Conservation (phyloP, 176 grass and related monocot genomes). For the Eragrostis curvula region DNA sequence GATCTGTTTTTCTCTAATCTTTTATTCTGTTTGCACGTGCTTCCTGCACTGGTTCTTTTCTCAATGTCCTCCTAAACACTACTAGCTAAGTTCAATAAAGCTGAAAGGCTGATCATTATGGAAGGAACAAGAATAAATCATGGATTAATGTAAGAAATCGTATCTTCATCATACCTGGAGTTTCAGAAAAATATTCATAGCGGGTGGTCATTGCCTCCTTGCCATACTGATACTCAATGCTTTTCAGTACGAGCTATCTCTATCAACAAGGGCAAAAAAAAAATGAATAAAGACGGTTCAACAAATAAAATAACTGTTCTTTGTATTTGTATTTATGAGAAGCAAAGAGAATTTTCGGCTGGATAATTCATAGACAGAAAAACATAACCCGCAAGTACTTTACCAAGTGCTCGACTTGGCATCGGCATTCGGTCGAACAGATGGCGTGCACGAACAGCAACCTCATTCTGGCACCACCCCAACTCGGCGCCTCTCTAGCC, state of each 20-base stretch:
- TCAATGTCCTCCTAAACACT: not conserved
- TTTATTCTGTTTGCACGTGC: too few species aligned
- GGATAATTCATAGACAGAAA: not conserved
- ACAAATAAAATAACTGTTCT: not conserved
- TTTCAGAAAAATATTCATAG: conserved; percentile 13
- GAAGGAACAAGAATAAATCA: not conserved
- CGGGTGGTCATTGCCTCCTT: not conserved
- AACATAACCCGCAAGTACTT: not conserved
- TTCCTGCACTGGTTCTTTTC: not conserved
- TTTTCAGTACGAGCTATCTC: not conserved
- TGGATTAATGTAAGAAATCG: not conserved
- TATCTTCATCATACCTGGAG: not conserved
- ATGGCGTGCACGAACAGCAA: not conserved
- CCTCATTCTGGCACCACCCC: not conserved
- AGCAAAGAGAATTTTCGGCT: not conserved
- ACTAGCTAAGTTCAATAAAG: not conserved
- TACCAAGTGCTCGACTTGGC: not conserved
- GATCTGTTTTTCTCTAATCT: too few species aligned
- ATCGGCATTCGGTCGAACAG: conserved; percentile 38
- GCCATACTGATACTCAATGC: too few species aligned
- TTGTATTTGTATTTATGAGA: not conserved
- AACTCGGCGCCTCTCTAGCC: not conserved
- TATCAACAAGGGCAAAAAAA: too few species aligned
- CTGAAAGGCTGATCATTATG: not conserved
- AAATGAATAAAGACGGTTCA: too few species aligned